Evolutionary conservation across 2,329 filamentous ascomycete genomes (phyloP).

Genomic region (Aspergillus neotritici): DNA sequence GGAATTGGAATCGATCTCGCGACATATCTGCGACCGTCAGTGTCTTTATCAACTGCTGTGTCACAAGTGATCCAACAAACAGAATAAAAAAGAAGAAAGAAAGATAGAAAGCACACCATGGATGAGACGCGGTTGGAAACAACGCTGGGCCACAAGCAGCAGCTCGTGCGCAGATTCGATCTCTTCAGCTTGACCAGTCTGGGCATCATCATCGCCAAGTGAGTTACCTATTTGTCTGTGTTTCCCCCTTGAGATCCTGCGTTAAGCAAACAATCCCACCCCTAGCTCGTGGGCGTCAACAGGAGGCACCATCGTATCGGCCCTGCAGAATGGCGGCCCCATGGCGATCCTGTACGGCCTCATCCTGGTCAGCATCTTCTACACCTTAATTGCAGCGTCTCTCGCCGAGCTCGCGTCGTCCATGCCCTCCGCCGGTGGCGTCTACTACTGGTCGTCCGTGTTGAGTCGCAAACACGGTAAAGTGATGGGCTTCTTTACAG

Average conservation of each 20-base stretch:
- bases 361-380: conserved; percentile 43
- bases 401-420: conserved; percentile 54
- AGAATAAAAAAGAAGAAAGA: too few relatives aligned
- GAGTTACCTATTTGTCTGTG: conserved; percentile 1
- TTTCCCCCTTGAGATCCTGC: not conserved
- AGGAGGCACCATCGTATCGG: conserved; percentile 51
- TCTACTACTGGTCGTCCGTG: conserved; percentile 56
- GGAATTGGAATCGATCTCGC: too few relatives aligned
- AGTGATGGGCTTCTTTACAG: conserved; percentile 37
- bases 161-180: conserved; percentile 55
- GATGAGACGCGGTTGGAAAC: conserved; percentile 24
- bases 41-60: too few relatives aligned
- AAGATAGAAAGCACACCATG: conserved; percentile 4
- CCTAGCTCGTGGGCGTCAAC: conserved; percentile 56
- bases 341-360: conserved; percentile 57
- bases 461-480: conserved; percentile 46
- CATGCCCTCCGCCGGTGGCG: conserved; percentile 49
- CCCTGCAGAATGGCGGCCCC: conserved; percentile 55
- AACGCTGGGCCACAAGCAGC: conserved; percentile 51
- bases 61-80: too few relatives aligned
- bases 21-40: too few relatives aligned
- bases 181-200: conserved; percentile 52
- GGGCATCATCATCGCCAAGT: conserved; percentile 49
- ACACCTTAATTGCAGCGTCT: conserved; percentile 50
- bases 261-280: conserved; percentile 1